These are phyloP conservation scores for Hirsutella rhossiliensis DNA, from an alignment of 2,329 filamentous ascomycete species.

Conservation along the genomic window DNA sequence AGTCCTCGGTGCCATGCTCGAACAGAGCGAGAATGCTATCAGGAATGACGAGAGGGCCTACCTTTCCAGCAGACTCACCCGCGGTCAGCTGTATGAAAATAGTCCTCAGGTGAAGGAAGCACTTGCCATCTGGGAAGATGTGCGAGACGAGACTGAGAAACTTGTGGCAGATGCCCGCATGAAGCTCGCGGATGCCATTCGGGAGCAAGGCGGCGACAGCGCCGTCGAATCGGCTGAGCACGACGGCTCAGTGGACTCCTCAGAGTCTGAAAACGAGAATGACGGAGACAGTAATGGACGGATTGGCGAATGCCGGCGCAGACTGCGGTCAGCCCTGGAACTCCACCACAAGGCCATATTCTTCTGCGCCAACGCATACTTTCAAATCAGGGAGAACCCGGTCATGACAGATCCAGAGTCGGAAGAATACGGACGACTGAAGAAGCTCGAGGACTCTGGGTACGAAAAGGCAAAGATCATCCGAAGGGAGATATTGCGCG, in stretches of 20 bases:
- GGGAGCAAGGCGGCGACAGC: slow-evolving; percentile 10
- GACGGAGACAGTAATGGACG: slow-evolving; percentile 23
- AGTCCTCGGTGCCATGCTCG: slow-evolving; percentile 84
- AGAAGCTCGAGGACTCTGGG: slow-evolving; percentile 56
- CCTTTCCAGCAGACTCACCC: slow-evolving; percentile 49
- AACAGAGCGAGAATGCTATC: slow-evolving; percentile 60
- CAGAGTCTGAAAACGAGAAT: slow-evolving; percentile 22
- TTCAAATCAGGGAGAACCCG: slow-evolving; percentile 65
- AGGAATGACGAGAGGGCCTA: slow-evolving; percentile 57
- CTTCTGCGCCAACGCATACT: slow-evolving; percentile 74
- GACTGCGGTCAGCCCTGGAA: slow-evolving; percentile 63
- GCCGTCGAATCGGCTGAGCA: slow-evolving; percentile 1
- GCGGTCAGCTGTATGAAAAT: slow-evolving; percentile 72
- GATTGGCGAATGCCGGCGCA: slow-evolving; percentile 45
- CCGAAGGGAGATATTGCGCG: slow-evolving; percentile 65
- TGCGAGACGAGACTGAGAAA: slow-evolving; percentile 32
- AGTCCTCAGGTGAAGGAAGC: slow-evolving; percentile 56
- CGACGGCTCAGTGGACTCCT: slow-evolving; percentile 7
- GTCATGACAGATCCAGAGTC: slow-evolving; percentile 53
- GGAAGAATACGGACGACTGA: slow-evolving; percentile 51
- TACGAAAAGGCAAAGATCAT: slow-evolving; percentile 72
- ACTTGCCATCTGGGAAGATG: slow-evolving; percentile 55
- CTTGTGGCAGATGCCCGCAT: slow-evolving; percentile 53
- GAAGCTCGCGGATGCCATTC: slow-evolving; percentile 42
- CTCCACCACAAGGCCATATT: slow-evolving; percentile 73